Conservation (phyloP, 305 asterid species). For the Fraxinus velutina region DNA sequence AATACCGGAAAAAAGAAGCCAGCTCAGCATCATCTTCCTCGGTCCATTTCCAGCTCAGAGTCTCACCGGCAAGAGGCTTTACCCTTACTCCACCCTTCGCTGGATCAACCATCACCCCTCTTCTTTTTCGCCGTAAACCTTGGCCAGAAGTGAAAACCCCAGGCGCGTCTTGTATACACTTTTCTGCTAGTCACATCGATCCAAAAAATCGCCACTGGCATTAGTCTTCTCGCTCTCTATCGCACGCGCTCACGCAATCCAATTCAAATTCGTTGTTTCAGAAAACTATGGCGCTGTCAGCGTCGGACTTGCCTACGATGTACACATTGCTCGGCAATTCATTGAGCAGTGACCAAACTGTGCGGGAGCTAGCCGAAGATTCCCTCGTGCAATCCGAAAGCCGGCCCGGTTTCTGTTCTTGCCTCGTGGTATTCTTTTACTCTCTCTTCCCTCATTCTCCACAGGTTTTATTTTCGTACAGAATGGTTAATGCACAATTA, state of each 20-base stretch:
- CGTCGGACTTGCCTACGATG: slow-evolving; percentile 79
- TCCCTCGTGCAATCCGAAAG: slow-evolving; percentile 74
- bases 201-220: slow-evolving; percentile 17
- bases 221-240: slow-evolving; percentile 9
- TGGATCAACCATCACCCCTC: slow-evolving; percentile 15
- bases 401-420: slow-evolving; percentile 93
- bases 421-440: slow-evolving; percentile 62
- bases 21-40: neutral
- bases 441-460: neutral
- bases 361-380: slow-evolving; percentile 85
- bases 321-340: slow-evolving; percentile 74
- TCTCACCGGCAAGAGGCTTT: slow-evolving; percentile 29
- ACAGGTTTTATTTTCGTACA: neutral
- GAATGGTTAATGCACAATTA: neutral
- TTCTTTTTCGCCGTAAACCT: slow-evolving; percentile 20
- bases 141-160: slow-evolving; percentile 18
- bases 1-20: neutral
- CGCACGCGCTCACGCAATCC: neutral
- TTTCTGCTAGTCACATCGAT: slow-evolving; percentile 36
- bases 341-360: slow-evolving; percentile 57
- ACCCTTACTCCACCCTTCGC: slow-evolving; percentile 41
- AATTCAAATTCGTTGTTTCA: slow-evolving; percentile 2
- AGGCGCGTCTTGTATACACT: slow-evolving; percentile 14
- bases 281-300: slow-evolving; percentile 67
- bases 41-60: slow-evolving; percentile 25